Evolutionary conservation across 352 stramenopile genomes (phyloP), one percentile per base, ranked within the genome.

Genomic region (Blastocystis sp.): DNA sequence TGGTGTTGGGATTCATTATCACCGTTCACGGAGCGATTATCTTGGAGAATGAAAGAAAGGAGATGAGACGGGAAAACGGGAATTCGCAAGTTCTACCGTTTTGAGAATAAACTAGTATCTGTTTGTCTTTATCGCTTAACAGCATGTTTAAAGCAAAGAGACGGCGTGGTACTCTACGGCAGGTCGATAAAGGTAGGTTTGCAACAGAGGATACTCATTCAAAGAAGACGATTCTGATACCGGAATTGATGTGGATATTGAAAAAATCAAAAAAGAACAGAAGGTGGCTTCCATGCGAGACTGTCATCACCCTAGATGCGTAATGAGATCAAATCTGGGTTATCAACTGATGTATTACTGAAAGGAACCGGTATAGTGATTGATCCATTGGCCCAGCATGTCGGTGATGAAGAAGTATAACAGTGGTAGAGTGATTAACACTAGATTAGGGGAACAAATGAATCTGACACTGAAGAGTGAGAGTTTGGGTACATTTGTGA

Each of bases 91-190:
- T 57, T 32, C 14, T 59, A 24, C 24, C 39, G 35, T 5, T 52
- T 14, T 37, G 39, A 9, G n/a, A 9, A 46, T 46, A 46, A 9
- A 5, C 21, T 46, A 52, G 5, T 75, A 32, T 75, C 27, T 52
- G 21, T 51, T 52, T 56, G n/a, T 74, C 12, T 52, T 42, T 0
- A 42, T 42, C 7, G 9, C 43, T 16, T 14, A 78, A 24, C 59
- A 19, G 21, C 49, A 83, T 83, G 71, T 83, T 83, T 56, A 83
- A 83, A 42, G 42, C 71, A 43, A 83, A 83, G 54, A 11, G 71
- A 66, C 71, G 66, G 24, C 71, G 58, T 37, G 49, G 71, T 52
- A 66, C 32, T 37, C 16, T 83, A 39, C 49, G 51, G 27, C 63
- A 83, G 49, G 71, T 46, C 5, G 71, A 83, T 27, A 35, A 65